Base-by-base conservation (phyloP, 139 green algal species). In the Edaphochlamys debaryana region DNA sequence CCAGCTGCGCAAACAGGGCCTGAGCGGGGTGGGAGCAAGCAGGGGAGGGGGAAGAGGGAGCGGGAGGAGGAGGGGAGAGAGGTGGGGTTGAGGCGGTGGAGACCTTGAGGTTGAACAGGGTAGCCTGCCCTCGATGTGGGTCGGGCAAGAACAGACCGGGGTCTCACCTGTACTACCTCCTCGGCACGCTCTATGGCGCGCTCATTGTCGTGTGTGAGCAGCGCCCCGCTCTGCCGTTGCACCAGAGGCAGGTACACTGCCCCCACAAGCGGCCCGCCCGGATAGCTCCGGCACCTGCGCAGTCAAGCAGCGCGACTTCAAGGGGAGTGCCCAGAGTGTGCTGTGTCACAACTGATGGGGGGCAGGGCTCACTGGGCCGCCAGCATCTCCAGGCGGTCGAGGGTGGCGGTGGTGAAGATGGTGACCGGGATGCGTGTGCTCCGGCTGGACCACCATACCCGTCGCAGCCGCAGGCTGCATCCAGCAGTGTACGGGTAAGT, bases 391-490 rank as follows among this genome's bases (percentile, higher is more conserved):
- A 81, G 40, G 0, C 75, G 60, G 62, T 81, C 75, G 40, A 81
- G 30, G 17, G 75, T 81, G 40, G 75, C 60, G 3, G 75, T 81
- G 37, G 75, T 81, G 75, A 81, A 81, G 34, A 81, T 71, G 37
- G 75, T 81, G 15, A 81, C 40, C 9, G 75, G 40, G 11, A 81
- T 32, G 30, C 60, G 68, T 0, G 4, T 63, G n/a, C 36, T 48
- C 60, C 69, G 54, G 32, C 40, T 27, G 1, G 40, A 60, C 75
- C 75, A 81, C 75, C 75, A 81, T 6, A 71, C 58, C 4, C 75
- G 75, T 30, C 41, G 40, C 5, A 81, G 75, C 5, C 60, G 60
- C 40, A 81, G 34, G 75, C 75, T 81, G 75, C 41, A 20, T 36
- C 38, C 5, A 37, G 38, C 6, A 8, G 25, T 13, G 41, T 15